Conservation (phyloP, 2,329 filamentous ascomycete species). For the Trichoderma atroviride region DNA sequence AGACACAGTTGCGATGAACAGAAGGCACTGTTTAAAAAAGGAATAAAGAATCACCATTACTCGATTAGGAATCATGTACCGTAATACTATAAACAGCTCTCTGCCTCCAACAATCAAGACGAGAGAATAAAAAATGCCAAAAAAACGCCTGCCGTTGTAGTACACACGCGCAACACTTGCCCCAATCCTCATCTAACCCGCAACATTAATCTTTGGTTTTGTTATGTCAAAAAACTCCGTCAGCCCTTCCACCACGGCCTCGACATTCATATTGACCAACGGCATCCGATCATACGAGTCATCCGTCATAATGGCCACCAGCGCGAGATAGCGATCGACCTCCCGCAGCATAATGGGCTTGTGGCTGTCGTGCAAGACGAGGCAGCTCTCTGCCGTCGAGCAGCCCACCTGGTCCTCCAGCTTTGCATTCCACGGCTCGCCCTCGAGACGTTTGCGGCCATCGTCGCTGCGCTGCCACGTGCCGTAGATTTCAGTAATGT, state of each 20-base stretch:
- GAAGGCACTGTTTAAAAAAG: not conserved
- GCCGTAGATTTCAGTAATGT: constrained; percentile 94
- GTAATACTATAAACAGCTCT: constrained; percentile 5
- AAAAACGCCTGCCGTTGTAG: not conserved
- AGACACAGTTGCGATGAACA: not conserved
- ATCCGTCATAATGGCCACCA: constrained; percentile 86
- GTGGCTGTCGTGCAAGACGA: constrained; percentile 66
- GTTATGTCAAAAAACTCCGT: constrained; percentile 78
- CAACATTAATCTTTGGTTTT: constrained; percentile 52
- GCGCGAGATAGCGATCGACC: constrained; percentile 73
- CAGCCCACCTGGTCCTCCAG: constrained; percentile 69
- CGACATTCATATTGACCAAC: constrained; percentile 84
- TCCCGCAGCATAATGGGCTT: constrained; percentile 69
- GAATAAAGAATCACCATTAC: not conserved
- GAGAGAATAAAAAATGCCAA: not conserved
- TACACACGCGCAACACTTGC: not conserved
- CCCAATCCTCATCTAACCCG: not conserved
- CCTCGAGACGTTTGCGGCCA: constrained; percentile 60
- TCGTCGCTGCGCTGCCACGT: constrained; percentile 64
- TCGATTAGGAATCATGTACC: not conserved
- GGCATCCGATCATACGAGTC: constrained; percentile 83
- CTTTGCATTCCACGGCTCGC: constrained; percentile 61
- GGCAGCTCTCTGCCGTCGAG: constrained; percentile 66
- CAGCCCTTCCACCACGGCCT: constrained; percentile 77
- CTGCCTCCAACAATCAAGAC: not conserved